Percentiles rank a stretch among this genome's conserved stretches.
Evolutionary conservation across 2,329 filamentous ascomycete genomes (phyloP).

Genomic region (Penicillium sp.): DNA sequence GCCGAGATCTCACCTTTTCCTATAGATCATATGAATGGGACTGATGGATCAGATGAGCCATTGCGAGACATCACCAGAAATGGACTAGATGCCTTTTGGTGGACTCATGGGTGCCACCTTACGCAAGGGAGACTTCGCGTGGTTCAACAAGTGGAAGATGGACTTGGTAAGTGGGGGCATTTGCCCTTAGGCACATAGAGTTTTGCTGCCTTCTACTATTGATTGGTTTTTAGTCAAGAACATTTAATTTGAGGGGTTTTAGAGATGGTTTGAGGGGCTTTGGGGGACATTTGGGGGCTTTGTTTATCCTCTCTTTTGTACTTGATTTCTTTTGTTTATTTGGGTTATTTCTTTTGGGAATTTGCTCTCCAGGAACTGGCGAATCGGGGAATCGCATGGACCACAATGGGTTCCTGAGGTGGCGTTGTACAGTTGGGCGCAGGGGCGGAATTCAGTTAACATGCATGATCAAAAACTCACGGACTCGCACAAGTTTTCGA

Average conservation of each 20-base stretch:
- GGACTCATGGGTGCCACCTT: slow-evolving; percentile 9
- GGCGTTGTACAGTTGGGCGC: neutral
- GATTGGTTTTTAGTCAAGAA: too few relatives aligned
- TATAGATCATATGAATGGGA: slow-evolving; percentile 3
- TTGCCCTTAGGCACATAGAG: neutral
- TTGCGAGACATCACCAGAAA: neutral
- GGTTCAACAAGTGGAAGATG: neutral
- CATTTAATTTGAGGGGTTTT: neutral
- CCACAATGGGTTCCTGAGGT: neutral
- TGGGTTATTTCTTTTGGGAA: neutral
- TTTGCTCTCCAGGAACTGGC: neutral
- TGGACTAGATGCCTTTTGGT: neutral
- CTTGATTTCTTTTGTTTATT: neutral
- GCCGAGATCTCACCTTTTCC: neutral
- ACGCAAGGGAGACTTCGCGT: slow-evolving; percentile 19
- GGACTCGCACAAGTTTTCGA: neutral
- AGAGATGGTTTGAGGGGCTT: neutral
- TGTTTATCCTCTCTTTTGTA: neutral
- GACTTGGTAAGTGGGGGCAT: neutral
- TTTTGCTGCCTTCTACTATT: neutral
- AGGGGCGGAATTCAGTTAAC: neutral
- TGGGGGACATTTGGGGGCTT: neutral
- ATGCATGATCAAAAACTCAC: neutral
- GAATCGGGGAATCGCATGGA: neutral
- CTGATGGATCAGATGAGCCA: slow-evolving; percentile 18